Evolutionary conservation across 2,329 filamentous ascomycete genomes (phyloP), one percentile per base, ranked within the genome.

Genomic region (Amphichorda felina): DNA sequence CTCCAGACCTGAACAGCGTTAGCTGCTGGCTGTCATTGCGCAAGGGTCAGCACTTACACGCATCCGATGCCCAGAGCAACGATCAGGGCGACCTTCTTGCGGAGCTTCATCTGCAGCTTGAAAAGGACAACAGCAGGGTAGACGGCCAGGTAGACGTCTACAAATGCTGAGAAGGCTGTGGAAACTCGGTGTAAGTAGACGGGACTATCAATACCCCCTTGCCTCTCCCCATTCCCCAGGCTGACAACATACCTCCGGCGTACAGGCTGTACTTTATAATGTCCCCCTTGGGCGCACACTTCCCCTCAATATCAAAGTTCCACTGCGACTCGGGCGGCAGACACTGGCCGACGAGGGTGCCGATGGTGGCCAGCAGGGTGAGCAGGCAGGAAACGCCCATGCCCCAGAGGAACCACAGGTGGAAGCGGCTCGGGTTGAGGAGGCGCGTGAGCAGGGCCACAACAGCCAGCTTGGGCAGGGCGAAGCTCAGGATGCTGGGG

Each of bases 381-480:
- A 46, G 14, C 8, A 43, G 30, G 18, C 40, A 46, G 0, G 39
- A 13, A 8, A 39, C 37, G 9, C 41, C 38, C 15, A 52, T 35
- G 1, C 29, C 21, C 50, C 50, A 54, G 5, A 54, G 40, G n/a
- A 48, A 41, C 8, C 29, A 30, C 0, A 26, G 35, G 38, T 53
- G 48, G 4, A 13, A 4, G 8, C 36, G 38, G 16, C 38, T 39
- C 8, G 50, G 50, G 30, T 46, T 44, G 30, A 55, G 27, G 3
- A 55, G 44, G 13, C 47, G 42, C 5, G 38, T 42, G 1, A 54
- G 41, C 2, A 54, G 45, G 5, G 38, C 33, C 5, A 51, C 40
- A 25, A 48, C 48, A 13, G 50, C 51, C 4, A 54, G 38, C 33
- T 54, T 54, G 2, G 50, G 50, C 3, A 54, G 15, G 2, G 43